Evolutionary conservation across 164 flowering plant genomes (phyloP).

Genomic region (Hamamelis virginiana): DNA sequence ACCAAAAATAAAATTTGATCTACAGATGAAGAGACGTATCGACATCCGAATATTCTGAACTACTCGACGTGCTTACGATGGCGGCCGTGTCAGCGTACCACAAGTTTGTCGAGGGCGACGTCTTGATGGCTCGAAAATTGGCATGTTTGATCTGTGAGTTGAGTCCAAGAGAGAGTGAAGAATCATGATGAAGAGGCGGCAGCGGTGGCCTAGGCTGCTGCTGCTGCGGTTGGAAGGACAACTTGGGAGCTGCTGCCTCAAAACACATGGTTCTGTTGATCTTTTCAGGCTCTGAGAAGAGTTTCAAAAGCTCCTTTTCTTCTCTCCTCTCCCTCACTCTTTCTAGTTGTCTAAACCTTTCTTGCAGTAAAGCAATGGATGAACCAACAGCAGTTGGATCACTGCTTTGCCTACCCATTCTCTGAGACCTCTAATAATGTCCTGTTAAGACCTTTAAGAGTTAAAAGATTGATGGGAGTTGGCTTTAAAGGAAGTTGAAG

Average conservation of each 20-base stretch:
- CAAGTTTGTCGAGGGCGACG: conserved; percentile 2
- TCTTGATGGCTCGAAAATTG: too few species aligned
- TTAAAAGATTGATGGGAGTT: too few species aligned
- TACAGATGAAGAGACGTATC: conserved; percentile 54
- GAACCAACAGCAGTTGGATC: conserved; percentile 21
- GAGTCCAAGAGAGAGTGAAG: conserved; percentile 30
- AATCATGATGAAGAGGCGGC: conserved; percentile 11
- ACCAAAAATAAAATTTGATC: not conserved
- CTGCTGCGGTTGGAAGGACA: conserved; percentile 25
- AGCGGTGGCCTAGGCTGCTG: too few species aligned
- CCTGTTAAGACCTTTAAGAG: not conserved
- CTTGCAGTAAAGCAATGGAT: conserved; percentile 43
- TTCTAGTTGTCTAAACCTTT: conserved; percentile 40
- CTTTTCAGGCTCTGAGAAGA: conserved; percentile 35
- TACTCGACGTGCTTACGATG: conserved; percentile 8
- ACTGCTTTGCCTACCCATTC: conserved; percentile 24
- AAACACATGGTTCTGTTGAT: conserved; percentile 10
- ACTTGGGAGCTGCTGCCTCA: conserved; percentile 18
- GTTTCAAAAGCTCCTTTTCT: conserved; percentile 44
- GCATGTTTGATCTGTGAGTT: conserved; percentile 12
- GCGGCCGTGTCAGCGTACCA: conserved; percentile 8
- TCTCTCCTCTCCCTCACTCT: conserved; percentile 51
- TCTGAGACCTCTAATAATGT: not conserved
- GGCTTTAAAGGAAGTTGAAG: not conserved
- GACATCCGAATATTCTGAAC: conserved; percentile 28